Evolutionary conservation across 1,284 basidiomycete species (phyloP).

Genomic region (Pseudozyma thailandica): DNA sequence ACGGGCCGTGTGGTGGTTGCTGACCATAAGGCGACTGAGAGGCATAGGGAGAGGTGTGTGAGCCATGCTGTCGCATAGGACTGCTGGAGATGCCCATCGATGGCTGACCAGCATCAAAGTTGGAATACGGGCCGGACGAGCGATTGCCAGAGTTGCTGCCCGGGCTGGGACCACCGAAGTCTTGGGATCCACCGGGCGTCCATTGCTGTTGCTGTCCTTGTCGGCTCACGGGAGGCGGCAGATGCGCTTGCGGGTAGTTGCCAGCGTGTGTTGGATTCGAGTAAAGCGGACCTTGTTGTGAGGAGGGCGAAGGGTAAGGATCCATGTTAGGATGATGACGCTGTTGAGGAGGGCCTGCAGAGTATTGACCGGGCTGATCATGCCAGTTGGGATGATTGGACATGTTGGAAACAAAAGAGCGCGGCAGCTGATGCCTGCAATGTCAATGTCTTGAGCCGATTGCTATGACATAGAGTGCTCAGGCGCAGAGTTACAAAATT

Average conservation of each 20-base stretch:
- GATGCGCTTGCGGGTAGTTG: constrained; percentile 28
- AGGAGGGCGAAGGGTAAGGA: constrained; percentile 26
- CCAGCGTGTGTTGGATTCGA: constrained; percentile 8
- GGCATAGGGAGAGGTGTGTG: constrained; percentile 18
- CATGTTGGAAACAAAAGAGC: constrained; percentile 16
- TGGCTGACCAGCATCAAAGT: constrained; percentile 11
- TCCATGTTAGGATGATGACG: constrained; percentile 44
- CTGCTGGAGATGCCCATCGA: constrained; percentile 15
- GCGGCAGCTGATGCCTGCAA: constrained; percentile 7
- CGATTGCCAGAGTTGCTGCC: constrained; percentile 25
- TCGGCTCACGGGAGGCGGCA: constrained; percentile 25
- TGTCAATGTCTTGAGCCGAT: neutral
- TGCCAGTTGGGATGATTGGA: constrained; percentile 42
- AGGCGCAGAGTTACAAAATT: neutral
- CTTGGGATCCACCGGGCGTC: constrained; percentile 16
- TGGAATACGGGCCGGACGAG: constrained; percentile 27
- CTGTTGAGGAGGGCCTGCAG: constrained; percentile 9
- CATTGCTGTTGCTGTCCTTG: constrained; percentile 27
- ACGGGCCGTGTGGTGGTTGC: constrained; percentile 12
- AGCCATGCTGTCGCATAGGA: constrained; percentile 33
- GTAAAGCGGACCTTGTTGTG: constrained; percentile 16
- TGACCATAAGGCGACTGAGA: constrained; percentile 24
- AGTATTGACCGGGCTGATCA: constrained; percentile 32
- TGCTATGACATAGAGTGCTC: constrained; percentile 12
- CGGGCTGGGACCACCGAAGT: constrained; percentile 32